These are phyloP conservation scores for Stereum hirsutum DNA, from an alignment of 1,284 basidiomycete genomes.

Conservation along the genomic window DNA sequence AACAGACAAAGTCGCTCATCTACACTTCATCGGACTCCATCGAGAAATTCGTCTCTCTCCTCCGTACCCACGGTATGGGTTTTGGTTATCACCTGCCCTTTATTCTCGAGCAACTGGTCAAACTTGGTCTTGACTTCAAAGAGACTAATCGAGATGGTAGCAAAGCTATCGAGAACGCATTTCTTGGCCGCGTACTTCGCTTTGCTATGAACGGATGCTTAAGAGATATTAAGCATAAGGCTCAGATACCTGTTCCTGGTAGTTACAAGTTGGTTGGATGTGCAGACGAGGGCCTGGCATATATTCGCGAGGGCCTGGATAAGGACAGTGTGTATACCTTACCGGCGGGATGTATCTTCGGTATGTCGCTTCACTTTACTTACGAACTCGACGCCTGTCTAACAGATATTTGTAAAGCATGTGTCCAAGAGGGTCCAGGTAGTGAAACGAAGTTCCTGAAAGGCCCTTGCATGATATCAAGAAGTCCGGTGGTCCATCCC, in stretches of 20 bases:
- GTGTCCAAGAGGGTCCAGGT: conserved; percentile 38
- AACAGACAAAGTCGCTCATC: conserved; percentile 36
- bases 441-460: conserved; percentile 37
- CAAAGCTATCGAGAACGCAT: conserved; percentile 37
- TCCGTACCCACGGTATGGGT: conserved; percentile 42
- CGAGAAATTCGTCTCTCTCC: conserved; percentile 28
- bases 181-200: conserved; percentile 38
- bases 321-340: conserved; percentile 40
- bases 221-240: conserved; percentile 54
- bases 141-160: conserved; percentile 15
- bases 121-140: conserved; percentile 37
- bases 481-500: conserved; percentile 57
- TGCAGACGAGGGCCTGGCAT: conserved; percentile 62
- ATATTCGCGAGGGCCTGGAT: conserved; percentile 27
- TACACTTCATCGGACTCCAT: conserved; percentile 42
- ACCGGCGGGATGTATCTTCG: conserved; percentile 46
- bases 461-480: conserved; percentile 47
- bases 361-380: conserved; percentile 20
- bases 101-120: conserved; percentile 37
- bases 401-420: conserved; percentile 27
- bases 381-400: neutral
- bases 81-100: conserved; percentile 33
- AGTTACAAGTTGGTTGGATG: conserved; percentile 63
- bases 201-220: conserved; percentile 15
- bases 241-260: conserved; percentile 58